A percentile compares a stretch with the other conserved stretches of the same genome.
Evolutionary conservation across 2,329 filamentous ascomycete genomes (phyloP).

Genomic region (Ceratocystis diversiconidia): DNA sequence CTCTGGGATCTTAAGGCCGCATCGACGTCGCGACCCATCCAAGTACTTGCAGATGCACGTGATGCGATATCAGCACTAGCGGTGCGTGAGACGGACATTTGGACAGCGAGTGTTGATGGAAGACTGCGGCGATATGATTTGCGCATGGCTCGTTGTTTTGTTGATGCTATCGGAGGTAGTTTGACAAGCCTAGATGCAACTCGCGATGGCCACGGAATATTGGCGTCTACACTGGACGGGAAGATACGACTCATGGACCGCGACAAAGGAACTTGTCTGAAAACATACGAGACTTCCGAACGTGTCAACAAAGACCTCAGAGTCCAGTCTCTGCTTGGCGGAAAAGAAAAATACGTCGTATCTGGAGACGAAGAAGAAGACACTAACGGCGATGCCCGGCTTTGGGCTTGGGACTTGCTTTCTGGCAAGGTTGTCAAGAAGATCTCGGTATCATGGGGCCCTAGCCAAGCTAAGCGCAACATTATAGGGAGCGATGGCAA

Average conservation of each 20-base stretch:
- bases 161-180: constrained; percentile 53
- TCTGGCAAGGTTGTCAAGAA: constrained; percentile 53
- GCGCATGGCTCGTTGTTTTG: constrained; percentile 54
- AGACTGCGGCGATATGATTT: constrained; percentile 71
- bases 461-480: constrained; percentile 35
- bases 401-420: constrained; percentile 76
- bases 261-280: constrained; percentile 55
- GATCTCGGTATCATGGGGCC: constrained; percentile 45
- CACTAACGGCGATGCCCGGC: constrained; percentile 32
- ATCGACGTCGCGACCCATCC: constrained; percentile 46
- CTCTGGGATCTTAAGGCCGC: constrained; percentile 55
- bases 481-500: constrained; percentile 45
- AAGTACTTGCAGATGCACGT: constrained; percentile 57
- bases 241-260: constrained; percentile 71
- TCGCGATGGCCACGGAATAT: constrained; percentile 55
- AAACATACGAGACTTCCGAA: constrained; percentile 47
- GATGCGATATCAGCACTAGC: constrained; percentile 48
- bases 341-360: constrained; percentile 62
- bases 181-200: constrained; percentile 67
- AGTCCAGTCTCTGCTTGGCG: constrained; percentile 62
- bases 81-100: constrained; percentile 42
- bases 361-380: constrained; percentile 58
- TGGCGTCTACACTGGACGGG: constrained; percentile 65
- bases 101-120: constrained; percentile 73
- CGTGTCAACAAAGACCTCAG: constrained; percentile 55